Base-by-base conservation (phyloP, 257 asterid genomes). In the Solanum clarkiae region DNA sequence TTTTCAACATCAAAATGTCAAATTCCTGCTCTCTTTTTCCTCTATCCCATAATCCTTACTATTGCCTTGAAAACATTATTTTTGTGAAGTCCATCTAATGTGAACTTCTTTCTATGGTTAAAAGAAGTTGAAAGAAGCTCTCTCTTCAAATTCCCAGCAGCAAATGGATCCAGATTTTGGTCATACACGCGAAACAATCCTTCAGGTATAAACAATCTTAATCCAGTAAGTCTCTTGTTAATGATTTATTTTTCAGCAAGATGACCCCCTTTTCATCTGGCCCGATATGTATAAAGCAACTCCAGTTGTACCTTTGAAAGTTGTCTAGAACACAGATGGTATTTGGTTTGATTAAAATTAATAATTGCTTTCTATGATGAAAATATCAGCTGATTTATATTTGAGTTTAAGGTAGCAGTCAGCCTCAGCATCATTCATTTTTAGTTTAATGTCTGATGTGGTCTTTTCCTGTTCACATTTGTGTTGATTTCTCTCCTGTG, bases 121-220 rank as follows among this genome's bases (percentile, higher is more conserved):
- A 88, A 89, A 90, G 99, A 86, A 91, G 86, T 91, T 95, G 84
- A 92, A 87, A 90, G 97, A 93, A 84, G 98, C 91, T 81, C 94
- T 96, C 79, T 90, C 92, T 81, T 93, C 97, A 89, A 92, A 86
- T 85, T 86, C 93, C 89, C 84, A 90, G 32, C 91, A 88, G 87
- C 91, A 87, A 85, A 87, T 88, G 80, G 89, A 81, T 86, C 93
- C 95, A 51, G 95, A 93, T 84, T 92, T 96, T 87, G 92, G 84
- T 36, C 85, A 92, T 81, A 93, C 96, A 42, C 95, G 98, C 6
- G 96, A 95, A 84, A 93, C 98, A 54, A 92, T 96, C 86, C 96
- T 94, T 86, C 95, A 89, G 99, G 98, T 95, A 89, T 80, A 17
- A 72, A 63, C 26, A 32, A 77, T 77, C 16, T 26, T 77, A 51